These are phyloP conservation scores for Coniosporium uncinatum DNA, from an alignment of 2,329 filamentous ascomycete genomes.

Conservation along the genomic window DNA sequence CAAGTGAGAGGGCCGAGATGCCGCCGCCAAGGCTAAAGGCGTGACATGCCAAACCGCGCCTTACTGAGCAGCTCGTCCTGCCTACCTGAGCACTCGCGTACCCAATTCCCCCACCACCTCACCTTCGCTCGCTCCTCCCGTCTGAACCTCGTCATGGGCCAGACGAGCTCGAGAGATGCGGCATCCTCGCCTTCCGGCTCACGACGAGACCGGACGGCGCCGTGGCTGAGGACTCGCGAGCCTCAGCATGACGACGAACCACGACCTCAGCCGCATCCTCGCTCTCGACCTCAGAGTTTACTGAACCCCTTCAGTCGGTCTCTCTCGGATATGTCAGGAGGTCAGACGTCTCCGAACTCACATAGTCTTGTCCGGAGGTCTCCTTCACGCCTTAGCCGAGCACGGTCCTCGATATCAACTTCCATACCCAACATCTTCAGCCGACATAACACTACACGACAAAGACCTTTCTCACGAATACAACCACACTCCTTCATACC, in stretches of 20 bases:
- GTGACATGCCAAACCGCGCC: too few species aligned
- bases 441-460: neutral
- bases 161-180: neutral
- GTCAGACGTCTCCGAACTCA: neutral
- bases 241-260: neutral
- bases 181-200: neutral
- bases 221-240: neutral
- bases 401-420: neutral
- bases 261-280: neutral
- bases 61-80: too few species aligned
- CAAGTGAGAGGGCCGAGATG: too few species aligned
- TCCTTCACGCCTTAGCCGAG: neutral
- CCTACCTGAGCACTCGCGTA: too few species aligned
- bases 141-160: neutral
- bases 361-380: neutral
- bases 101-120: too few species aligned
- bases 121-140: neutral
- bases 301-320: neutral
- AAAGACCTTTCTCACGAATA: neutral
- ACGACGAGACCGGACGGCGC: neutral
- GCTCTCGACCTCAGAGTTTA: neutral
- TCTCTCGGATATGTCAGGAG: neutral
- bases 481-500: neutral
- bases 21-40: too few species aligned
- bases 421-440: neutral